Percentiles rank a stretch among this genome's conserved stretches.
Conservation (phyloP, 352 stramenopile genomes). For the Phytophthora fragariae region DNA sequence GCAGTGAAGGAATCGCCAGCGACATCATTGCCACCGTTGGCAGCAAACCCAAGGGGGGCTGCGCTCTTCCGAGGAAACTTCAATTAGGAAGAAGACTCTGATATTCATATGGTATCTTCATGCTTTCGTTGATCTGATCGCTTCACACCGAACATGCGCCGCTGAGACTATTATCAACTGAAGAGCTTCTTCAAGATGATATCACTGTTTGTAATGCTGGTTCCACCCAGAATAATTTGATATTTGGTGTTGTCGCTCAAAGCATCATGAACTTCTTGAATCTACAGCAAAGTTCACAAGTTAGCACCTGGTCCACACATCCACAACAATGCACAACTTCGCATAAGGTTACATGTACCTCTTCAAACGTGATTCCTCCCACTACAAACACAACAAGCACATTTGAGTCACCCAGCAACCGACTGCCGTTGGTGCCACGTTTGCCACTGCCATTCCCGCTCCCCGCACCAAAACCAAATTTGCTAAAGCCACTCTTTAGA, state of each 20-base stretch:
- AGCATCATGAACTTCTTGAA: slow-evolving; percentile 73
- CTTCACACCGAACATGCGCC: background rate
- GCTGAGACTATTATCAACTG: slow-evolving; percentile 16
- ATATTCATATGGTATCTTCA: slow-evolving; percentile 18
- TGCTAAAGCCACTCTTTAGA: slow-evolving; percentile 85
- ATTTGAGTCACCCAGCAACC: slow-evolving; percentile 48
- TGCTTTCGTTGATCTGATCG: background rate
- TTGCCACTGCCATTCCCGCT: slow-evolving; percentile 21
- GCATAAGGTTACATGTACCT: slow-evolving; percentile 40
- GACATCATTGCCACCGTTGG: slow-evolving; percentile 14
- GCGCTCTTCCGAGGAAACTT: slow-evolving; percentile 13
- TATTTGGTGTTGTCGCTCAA: slow-evolving; percentile 54
- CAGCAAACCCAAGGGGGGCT: slow-evolving; percentile 11
- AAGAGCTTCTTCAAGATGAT: slow-evolving; percentile 73
- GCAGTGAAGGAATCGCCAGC: background rate
- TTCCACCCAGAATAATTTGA: slow-evolving; percentile 78
- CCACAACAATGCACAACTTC: background rate
- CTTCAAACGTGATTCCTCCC: slow-evolving; percentile 80
- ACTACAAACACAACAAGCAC: slow-evolving; percentile 79
- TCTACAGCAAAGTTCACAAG: slow-evolving; percentile 36
- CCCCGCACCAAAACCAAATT: slow-evolving; percentile 70
- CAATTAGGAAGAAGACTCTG: slow-evolving; percentile 6
- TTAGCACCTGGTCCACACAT: background rate
- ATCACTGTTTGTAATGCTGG: slow-evolving; percentile 75
- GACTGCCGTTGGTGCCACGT: slow-evolving; percentile 24